Evolutionary conservation across 495 filamentous ascomycete species (phyloP).

Genomic region (Jackrogersella minutella): DNA sequence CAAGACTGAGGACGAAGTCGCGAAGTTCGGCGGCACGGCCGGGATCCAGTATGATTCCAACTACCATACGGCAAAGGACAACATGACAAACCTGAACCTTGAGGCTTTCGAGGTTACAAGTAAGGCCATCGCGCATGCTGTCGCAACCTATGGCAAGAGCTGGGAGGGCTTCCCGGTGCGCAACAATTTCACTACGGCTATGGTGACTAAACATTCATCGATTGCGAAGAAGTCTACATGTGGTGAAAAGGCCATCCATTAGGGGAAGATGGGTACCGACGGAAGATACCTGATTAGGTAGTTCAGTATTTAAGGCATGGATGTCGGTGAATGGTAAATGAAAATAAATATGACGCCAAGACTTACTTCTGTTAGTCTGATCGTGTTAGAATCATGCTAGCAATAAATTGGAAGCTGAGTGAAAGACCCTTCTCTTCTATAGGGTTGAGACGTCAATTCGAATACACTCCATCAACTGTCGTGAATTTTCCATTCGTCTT

Average conservation of each 20-base stretch:
- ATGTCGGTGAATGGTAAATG: not conserved
- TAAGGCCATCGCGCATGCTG: conserved; percentile 67
- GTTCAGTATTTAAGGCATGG: not conserved
- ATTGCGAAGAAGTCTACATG: conserved; percentile 17
- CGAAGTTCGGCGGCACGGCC: conserved; percentile 66
- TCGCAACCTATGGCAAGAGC: conserved; percentile 67
- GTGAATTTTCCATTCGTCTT: not conserved
- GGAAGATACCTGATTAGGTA: conserved; percentile 32
- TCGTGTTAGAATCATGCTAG: too few species aligned
- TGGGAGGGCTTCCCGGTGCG: conserved; percentile 48
- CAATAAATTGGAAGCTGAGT: too few species aligned
- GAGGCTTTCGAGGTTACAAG: conserved; percentile 68
- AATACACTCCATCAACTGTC: too few species aligned
- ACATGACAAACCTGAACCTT: conserved; percentile 64
- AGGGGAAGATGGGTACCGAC: conserved; percentile 25
- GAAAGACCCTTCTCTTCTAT: too few species aligned
- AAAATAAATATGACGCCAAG: not conserved
- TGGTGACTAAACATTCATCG: conserved; percentile 10
- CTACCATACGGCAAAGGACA: conserved; percentile 69
- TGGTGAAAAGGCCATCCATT: conserved; percentile 14
- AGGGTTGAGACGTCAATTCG: too few species aligned
- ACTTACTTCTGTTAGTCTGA: too few species aligned
- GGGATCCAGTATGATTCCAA: conserved; percentile 67
- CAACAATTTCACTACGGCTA: conserved; percentile 31
- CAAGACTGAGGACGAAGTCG: conserved; percentile 68